Percentiles rank a stretch among this genome's conserved stretches.
phyloP scores from a whole-genome alignment of 2,329 filamentous ascomycete genomes.

The Colletotrichum spaethianum region DNA sequence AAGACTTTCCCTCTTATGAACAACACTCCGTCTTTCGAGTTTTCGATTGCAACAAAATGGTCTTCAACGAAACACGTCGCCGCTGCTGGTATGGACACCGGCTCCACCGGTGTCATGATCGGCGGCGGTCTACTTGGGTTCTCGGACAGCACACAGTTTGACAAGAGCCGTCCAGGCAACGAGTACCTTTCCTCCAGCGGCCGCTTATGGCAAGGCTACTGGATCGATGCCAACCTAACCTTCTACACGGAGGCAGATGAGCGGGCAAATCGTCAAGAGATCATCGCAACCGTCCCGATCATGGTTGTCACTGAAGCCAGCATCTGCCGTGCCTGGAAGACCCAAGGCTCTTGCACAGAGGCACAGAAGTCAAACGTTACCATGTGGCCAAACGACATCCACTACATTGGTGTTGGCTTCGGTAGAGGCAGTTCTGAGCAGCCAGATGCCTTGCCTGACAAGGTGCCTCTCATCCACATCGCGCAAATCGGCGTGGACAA shows the following conservation, averaged over 20 bases:
- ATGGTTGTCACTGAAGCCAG: slow-evolving; percentile 14
- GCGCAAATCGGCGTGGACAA: neutral
- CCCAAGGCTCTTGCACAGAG: slow-evolving; percentile 2
- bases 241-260: neutral
- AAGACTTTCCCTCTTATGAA: slow-evolving; percentile 12
- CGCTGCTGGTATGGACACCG: slow-evolving; percentile 27
- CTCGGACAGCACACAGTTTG: neutral
- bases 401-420: slow-evolving; percentile 29
- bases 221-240: slow-evolving; percentile 3
- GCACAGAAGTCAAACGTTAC: slow-evolving; percentile 7
- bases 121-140: slow-evolving; percentile 13
- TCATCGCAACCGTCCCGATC: neutral
- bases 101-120: slow-evolving; percentile 15
- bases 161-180: slow-evolving; percentile 9
- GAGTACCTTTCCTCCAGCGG: slow-evolving; percentile 20
- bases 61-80: neutral
- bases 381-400: slow-evolving; percentile 8
- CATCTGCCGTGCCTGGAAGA: neutral
- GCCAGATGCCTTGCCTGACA: neutral
- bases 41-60: slow-evolving; percentile 13
- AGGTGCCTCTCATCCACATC: neutral
- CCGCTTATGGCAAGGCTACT: slow-evolving; percentile 15
- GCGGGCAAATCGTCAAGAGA: neutral
- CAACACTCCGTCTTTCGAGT: neutral
- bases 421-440: slow-evolving; percentile 3